Evolutionary conservation across 2,329 filamentous ascomycete species (phyloP).

Genomic region (Apiospora marii): DNA sequence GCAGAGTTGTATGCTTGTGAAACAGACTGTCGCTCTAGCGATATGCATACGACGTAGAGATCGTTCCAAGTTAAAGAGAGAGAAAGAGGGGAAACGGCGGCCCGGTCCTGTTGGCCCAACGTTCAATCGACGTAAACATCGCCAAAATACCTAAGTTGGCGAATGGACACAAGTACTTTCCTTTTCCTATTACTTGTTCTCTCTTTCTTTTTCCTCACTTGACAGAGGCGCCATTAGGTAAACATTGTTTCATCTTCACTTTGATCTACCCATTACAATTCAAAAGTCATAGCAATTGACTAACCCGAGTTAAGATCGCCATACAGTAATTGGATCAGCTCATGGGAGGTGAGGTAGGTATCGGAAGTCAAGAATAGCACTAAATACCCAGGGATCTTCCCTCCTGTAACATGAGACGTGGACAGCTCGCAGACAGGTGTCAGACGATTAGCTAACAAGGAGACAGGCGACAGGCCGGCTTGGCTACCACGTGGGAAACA

Average conservation of each 20-base stretch:
- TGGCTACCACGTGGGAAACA: not conserved
- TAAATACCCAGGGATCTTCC: not conserved
- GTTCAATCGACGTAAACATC: not conserved
- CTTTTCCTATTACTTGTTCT: not conserved
- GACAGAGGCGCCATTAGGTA: too few species aligned
- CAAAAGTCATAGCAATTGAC: not conserved
- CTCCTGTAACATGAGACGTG: not conserved
- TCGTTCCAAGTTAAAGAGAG: not conserved
- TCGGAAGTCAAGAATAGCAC: not conserved
- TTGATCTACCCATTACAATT: not conserved
- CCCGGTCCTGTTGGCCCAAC: too few species aligned
- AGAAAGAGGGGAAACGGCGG: not conserved
- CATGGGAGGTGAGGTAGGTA: not conserved
- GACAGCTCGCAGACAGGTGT: not conserved
- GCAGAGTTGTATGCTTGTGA: not conserved
- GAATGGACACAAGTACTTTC: not conserved
- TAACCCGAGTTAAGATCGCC: not conserved
- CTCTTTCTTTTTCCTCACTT: not conserved
- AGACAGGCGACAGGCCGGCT: not conserved
- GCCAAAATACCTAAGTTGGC: not conserved
- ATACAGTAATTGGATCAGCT: not conserved
- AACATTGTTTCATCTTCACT: too few species aligned
- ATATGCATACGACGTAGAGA: not conserved
- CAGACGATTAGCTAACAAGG: not conserved
- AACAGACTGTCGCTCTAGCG: not conserved